phyloP scores from a whole-genome alignment of 2,329 filamentous ascomycete species.

The Penicillium sp. region DNA sequence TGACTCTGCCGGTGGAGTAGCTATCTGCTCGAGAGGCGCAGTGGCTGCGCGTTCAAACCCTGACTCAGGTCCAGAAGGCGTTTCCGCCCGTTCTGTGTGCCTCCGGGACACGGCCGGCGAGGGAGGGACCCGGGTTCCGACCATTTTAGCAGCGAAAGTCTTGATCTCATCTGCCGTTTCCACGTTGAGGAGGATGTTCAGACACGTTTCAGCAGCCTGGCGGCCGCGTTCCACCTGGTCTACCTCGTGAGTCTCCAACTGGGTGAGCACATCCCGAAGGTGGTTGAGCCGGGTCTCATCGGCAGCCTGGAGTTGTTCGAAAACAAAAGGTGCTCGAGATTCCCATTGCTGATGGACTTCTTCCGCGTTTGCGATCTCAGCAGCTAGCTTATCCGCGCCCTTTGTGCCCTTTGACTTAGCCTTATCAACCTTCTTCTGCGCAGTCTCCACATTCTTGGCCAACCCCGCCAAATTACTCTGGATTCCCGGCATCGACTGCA shows the following conservation, averaged over 20 bases:
- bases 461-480: slow-evolving; percentile 77
- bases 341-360: slow-evolving; percentile 86
- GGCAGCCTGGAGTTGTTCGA: slow-evolving; percentile 85
- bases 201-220: slow-evolving; percentile 72
- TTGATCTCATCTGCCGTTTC: slow-evolving; percentile 84
- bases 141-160: slow-evolving; percentile 41
- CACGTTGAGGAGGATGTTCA: slow-evolving; percentile 82
- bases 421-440: slow-evolving; percentile 84
- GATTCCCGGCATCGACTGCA: slow-evolving; percentile 78
- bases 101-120: slow-evolving; percentile 16
- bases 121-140: slow-evolving; percentile 12
- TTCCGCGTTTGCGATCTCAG: slow-evolving; percentile 72
- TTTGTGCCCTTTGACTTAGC: slow-evolving; percentile 77
- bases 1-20: slow-evolving; percentile 13
- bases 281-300: slow-evolving; percentile 90
- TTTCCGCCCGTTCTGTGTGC: slow-evolving; percentile 20
- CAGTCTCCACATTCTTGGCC: slow-evolving; percentile 81
- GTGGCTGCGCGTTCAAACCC: slow-evolving; percentile 20
- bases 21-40: slow-evolving; percentile 17
- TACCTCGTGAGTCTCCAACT: slow-evolving; percentile 88
- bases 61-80: slow-evolving; percentile 9
- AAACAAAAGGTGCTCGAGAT: slow-evolving; percentile 90
- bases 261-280: slow-evolving; percentile 85
- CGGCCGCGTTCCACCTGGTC: slow-evolving; percentile 80
- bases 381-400: slow-evolving; percentile 71